phyloP scores from a whole-genome alignment of 441 rosid genomes.

The Populus hybrid region DNA sequence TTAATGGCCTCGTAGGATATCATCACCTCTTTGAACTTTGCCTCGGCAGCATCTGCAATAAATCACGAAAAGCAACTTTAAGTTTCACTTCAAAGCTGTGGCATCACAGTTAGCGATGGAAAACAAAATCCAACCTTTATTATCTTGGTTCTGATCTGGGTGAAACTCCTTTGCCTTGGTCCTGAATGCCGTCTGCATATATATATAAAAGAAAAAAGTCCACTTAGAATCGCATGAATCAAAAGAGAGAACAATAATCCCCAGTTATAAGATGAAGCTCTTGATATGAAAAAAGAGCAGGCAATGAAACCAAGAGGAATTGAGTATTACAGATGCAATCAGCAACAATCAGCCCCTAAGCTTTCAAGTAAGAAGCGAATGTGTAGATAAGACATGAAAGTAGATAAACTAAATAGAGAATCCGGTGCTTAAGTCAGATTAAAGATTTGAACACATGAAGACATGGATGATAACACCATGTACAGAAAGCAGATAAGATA shows the following conservation, averaged over 20 bases:
- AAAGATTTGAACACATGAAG: neutral
- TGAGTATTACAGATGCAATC: neutral
- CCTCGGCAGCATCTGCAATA: conserved; percentile 63
- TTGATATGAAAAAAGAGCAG: neutral
- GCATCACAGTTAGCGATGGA: neutral
- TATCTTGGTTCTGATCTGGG: conserved; percentile 89
- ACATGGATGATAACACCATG: neutral
- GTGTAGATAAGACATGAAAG: neutral
- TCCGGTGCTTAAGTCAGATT: neutral
- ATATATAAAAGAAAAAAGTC: neutral
- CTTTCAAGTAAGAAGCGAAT: neutral
- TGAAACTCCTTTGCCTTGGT: conserved; percentile 83
- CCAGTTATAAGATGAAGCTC: neutral
- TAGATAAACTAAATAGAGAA: neutral
- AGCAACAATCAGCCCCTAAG: neutral
- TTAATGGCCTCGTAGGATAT: conserved; percentile 86
- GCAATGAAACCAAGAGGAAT: neutral
- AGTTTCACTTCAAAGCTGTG: neutral
- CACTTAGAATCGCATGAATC: neutral
- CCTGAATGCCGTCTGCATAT: conserved; percentile 86
- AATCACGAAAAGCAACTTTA: neutral
- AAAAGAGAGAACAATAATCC: neutral
- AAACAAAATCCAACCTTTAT: conserved; percentile 53
- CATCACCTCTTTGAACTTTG: conserved; percentile 92
- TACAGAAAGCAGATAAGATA: neutral